Conservation (phyloP, 2,329 filamentous ascomycete species). For the Curvularia spicifera region DNA sequence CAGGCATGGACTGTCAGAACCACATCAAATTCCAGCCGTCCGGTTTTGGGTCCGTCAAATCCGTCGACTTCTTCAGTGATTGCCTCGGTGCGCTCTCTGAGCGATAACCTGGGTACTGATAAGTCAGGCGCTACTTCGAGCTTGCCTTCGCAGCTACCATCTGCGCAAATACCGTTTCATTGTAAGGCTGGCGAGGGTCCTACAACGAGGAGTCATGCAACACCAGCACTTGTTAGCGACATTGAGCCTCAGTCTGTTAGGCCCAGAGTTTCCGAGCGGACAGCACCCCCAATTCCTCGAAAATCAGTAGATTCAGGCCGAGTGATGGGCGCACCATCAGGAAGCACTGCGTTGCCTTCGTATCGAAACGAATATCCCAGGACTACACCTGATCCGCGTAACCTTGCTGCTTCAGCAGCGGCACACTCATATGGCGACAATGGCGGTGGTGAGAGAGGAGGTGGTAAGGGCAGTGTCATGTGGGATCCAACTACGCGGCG, state of each 20-base stretch:
- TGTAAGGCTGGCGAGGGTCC: constrained; percentile 32
- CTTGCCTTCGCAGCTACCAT: constrained; percentile 19
- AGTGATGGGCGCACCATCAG: constrained; percentile 14
- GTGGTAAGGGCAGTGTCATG: constrained; percentile 21
- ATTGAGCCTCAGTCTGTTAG: constrained; percentile 24
- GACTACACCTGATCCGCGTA: constrained; percentile 27
- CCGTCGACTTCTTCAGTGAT: constrained; percentile 27
- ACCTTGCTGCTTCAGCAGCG: constrained; percentile 41
- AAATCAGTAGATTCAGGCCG: constrained; percentile 30
- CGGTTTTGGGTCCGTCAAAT: constrained; percentile 19
- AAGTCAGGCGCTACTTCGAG: constrained; percentile 21
- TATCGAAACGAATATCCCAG: constrained; percentile 60
- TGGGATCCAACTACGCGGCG: constrained; percentile 24
- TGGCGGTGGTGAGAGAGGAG: constrained; percentile 25
- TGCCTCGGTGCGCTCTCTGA: constrained; percentile 36
- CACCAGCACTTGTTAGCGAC: constrained; percentile 21
- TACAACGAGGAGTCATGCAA: constrained; percentile 22
- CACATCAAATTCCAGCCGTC: constrained; percentile 25
- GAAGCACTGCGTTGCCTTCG: constrained; percentile 38
- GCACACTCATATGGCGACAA: constrained; percentile 39
- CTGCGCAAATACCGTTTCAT: constrained; percentile 31
- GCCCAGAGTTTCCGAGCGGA: constrained; percentile 13
- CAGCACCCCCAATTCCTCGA: constrained; percentile 26
- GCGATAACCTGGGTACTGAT: constrained; percentile 37
- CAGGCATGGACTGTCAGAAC: constrained; percentile 62